phyloP scores from a whole-genome alignment of 2,329 filamentous ascomycete genomes.

The Fusarium sp. region DNA sequence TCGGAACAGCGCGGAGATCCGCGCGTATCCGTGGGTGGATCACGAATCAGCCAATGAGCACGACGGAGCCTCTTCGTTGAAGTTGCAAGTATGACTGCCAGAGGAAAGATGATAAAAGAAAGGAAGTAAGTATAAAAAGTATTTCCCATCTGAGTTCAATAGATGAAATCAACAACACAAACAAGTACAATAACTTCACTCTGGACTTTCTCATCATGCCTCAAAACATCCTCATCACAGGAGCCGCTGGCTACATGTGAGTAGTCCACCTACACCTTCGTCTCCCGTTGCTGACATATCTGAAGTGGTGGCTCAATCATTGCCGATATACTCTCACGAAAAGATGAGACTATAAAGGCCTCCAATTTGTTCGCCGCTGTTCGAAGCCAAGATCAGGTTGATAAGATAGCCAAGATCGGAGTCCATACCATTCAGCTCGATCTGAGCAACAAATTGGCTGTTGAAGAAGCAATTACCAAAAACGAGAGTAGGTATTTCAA shows the following conservation, averaged over 20 bases:
- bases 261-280: background rate
- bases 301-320: slow-evolving; percentile 53
- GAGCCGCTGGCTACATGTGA: slow-evolving; percentile 52
- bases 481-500: slow-evolving; percentile 43
- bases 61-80: background rate
- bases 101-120: background rate
- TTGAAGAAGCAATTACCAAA: slow-evolving; percentile 35
- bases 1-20: slow-evolving; percentile 16
- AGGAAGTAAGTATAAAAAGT: background rate
- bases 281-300: background rate
- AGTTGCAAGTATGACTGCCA: too few species aligned
- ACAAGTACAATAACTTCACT: background rate
- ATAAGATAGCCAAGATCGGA: slow-evolving; percentile 47
- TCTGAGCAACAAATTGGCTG: slow-evolving; percentile 46
- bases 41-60: background rate
- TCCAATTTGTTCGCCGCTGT: slow-evolving; percentile 49
- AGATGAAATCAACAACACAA: background rate
- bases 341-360: slow-evolving; percentile 37
- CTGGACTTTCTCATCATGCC: slow-evolving; percentile 18
- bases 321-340: slow-evolving; percentile 47
- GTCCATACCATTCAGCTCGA: slow-evolving; percentile 50
- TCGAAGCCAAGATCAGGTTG: slow-evolving; percentile 50
- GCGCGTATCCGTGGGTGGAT: background rate
- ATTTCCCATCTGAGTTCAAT: background rate
- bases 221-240: slow-evolving; percentile 51